Evolutionary conservation across 805 yeast genomes (phyloP).

Genomic region (Metschnikowia shivogae): DNA sequence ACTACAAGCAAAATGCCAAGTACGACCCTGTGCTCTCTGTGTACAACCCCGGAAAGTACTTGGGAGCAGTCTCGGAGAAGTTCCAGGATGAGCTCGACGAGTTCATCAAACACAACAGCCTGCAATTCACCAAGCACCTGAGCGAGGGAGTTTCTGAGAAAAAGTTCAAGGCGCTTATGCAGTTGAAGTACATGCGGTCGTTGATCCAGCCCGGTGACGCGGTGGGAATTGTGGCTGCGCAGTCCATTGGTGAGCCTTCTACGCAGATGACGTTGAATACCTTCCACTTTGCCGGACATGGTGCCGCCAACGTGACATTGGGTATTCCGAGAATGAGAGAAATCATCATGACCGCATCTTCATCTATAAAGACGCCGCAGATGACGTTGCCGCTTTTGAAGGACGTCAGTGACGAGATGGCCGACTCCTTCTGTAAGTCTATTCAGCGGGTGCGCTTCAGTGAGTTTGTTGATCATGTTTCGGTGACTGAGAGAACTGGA

Average conservation of each 20-base stretch:
- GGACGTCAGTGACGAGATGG: conserved; percentile 80
- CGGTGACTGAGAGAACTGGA: conserved; percentile 86
- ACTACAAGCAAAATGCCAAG: conserved; percentile 56
- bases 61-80: conserved; percentile 90
- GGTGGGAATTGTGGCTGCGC: conserved; percentile 97
- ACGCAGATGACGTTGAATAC: conserved; percentile 98
- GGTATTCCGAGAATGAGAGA: conserved; percentile 99
- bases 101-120: conserved; percentile 55
- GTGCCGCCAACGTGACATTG: conserved; percentile 98
- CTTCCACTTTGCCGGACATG: conserved; percentile 99
- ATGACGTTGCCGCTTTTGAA: conserved; percentile 85
- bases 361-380: conserved; percentile 96
- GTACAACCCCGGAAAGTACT: conserved; percentile 81
- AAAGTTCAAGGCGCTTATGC: conserved; percentile 95
- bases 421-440: conserved; percentile 89
- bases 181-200: conserved; percentile 95
- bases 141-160: conserved; percentile 56
- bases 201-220: conserved; percentile 95
- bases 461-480: conserved; percentile 80
- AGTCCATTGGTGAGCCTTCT: conserved; percentile 98
- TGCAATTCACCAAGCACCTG: conserved; percentile 52
- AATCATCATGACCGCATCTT: conserved; percentile 98
- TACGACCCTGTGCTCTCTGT: conserved; percentile 87
- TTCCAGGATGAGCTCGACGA: conserved; percentile 78
- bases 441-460: conserved; percentile 80